Evolutionary conservation across 2,329 filamentous ascomycete species (phyloP).

Genomic region (Zopfia rhizophila): DNA sequence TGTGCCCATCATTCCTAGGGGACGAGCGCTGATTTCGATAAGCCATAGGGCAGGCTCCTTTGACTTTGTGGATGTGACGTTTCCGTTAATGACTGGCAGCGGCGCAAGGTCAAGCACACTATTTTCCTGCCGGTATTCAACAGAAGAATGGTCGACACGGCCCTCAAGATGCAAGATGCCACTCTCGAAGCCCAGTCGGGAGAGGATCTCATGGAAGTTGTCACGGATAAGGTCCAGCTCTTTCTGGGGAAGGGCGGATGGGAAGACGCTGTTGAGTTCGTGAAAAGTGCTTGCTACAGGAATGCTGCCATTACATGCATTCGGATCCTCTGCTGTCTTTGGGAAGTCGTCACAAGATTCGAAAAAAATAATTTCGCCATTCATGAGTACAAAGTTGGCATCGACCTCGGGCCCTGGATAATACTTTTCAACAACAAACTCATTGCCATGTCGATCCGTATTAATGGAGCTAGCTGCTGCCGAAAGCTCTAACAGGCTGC

Average conservation of each 20-base stretch:
- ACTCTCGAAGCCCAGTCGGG: conserved; percentile 5
- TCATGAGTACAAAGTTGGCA: conserved; percentile 3
- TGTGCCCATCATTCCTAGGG: not conserved
- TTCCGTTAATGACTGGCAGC: too few relatives aligned
- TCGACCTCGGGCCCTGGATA: conserved; percentile 2
- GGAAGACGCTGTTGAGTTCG: conserved; percentile 9
- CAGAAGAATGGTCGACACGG: conserved; percentile 10
- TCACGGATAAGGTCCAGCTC: conserved; percentile 10
- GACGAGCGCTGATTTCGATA: conserved; percentile 6
- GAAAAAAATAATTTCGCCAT: conserved; percentile 4
- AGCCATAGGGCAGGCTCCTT: not conserved
- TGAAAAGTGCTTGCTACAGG: conserved; percentile 7
- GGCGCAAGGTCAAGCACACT: too few relatives aligned
- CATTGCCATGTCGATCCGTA: conserved; percentile 16
- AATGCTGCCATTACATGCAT: not conserved
- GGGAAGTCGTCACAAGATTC: conserved; percentile 4
- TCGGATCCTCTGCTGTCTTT: not conserved
- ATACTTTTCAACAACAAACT: conserved; percentile 33
- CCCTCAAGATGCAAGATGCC: conserved; percentile 16
- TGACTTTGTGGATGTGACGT: too few relatives aligned
- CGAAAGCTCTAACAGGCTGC: conserved; percentile 33
- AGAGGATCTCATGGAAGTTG: conserved; percentile 3
- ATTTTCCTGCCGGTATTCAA: conserved; percentile 20
- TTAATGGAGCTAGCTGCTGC: conserved; percentile 11
- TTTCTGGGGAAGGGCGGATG: conserved; percentile 10